phyloP scores from a whole-genome alignment of 495 filamentous ascomycete species.

The Hypoxylon cercidicola region DNA sequence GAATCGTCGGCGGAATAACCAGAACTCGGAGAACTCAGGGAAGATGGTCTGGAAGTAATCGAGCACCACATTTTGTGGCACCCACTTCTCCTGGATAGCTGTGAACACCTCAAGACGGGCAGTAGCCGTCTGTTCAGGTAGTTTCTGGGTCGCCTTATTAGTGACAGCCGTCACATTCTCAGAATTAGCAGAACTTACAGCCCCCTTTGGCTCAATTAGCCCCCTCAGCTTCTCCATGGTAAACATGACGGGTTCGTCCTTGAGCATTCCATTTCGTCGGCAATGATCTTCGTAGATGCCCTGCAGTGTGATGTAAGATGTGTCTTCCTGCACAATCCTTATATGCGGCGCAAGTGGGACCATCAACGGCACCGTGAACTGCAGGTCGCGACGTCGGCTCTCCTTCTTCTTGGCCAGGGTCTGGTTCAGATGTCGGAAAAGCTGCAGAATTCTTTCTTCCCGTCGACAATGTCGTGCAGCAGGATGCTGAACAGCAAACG shows the following conservation, averaged over 20 bases:
- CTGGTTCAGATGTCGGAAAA: conserved; percentile 98
- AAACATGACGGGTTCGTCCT: conserved; percentile 94
- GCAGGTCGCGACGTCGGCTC: conserved; percentile 88
- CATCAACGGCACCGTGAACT: conserved; percentile 95
- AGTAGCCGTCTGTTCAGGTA: conserved; percentile 71
- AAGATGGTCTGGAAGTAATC: conserved; percentile 92
- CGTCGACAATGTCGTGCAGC: conserved; percentile 89
- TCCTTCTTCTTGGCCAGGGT: conserved; percentile 91
- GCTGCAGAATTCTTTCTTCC: conserved; percentile 92
- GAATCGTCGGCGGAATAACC: conserved; percentile 96
- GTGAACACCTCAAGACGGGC: conserved; percentile 85
- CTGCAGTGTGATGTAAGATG: conserved; percentile 93
- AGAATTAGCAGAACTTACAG: conserved; percentile 55
- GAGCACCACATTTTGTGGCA: conserved; percentile 79
- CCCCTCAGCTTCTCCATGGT: conserved; percentile 92
- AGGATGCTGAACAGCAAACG: conserved; percentile 95
- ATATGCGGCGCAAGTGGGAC: conserved; percentile 93
- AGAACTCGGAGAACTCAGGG: conserved; percentile 92
- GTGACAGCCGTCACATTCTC: background rate
- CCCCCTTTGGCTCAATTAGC: conserved; percentile 72
- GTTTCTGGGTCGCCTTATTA: conserved; percentile 59
- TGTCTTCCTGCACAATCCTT: conserved; percentile 92
- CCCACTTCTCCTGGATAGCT: conserved; percentile 91
- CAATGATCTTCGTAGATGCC: conserved; percentile 96
- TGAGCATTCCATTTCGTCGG: conserved; percentile 81